These are phyloP conservation scores for Clonostachys chloroleuca DNA, from an alignment of 2,329 filamentous ascomycete species.

Conservation along the genomic window DNA sequence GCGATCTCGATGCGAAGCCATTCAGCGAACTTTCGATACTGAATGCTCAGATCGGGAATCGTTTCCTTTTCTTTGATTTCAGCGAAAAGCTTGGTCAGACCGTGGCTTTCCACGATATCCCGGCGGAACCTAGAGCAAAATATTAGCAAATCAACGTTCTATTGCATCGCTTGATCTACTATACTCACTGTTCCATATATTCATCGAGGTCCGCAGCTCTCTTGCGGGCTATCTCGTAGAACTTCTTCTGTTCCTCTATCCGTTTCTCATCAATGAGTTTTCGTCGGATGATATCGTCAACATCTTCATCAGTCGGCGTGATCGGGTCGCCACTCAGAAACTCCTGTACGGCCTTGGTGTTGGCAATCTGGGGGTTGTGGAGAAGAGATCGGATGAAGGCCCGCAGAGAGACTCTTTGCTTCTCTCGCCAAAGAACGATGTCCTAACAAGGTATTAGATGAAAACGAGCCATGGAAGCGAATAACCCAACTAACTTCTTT, in stretches of 20 bases:
- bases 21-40: slow-evolving; percentile 97
- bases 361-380: slow-evolving; percentile 78
- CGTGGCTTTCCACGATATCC: slow-evolving; percentile 68
- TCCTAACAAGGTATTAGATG: slow-evolving; percentile 29
- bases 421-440: slow-evolving; percentile 74
- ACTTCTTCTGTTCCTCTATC: slow-evolving; percentile 86
- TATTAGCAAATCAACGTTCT: slow-evolving; percentile 9
- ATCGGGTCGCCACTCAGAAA: slow-evolving; percentile 76
- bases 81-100: slow-evolving; percentile 84
- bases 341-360: slow-evolving; percentile 77
- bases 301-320: slow-evolving; percentile 74
- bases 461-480: background rate
- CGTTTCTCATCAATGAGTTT: slow-evolving; percentile 83
- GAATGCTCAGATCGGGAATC: slow-evolving; percentile 83
- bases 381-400: slow-evolving; percentile 86
- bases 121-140: slow-evolving; percentile 48
- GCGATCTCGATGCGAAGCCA: slow-evolving; percentile 97
- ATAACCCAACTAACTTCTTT: background rate
- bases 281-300: slow-evolving; percentile 72
- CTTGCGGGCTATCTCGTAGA: slow-evolving; percentile 91
- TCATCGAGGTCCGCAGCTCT: slow-evolving; percentile 90
- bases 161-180: background rate
- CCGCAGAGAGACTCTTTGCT: slow-evolving; percentile 83
- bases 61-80: slow-evolving; percentile 89
- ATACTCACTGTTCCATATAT: slow-evolving; percentile 85